These are phyloP conservation scores for Termitomyces heimii DNA, from an alignment of 768 basidiomycete species.

Conservation along the genomic window DNA sequence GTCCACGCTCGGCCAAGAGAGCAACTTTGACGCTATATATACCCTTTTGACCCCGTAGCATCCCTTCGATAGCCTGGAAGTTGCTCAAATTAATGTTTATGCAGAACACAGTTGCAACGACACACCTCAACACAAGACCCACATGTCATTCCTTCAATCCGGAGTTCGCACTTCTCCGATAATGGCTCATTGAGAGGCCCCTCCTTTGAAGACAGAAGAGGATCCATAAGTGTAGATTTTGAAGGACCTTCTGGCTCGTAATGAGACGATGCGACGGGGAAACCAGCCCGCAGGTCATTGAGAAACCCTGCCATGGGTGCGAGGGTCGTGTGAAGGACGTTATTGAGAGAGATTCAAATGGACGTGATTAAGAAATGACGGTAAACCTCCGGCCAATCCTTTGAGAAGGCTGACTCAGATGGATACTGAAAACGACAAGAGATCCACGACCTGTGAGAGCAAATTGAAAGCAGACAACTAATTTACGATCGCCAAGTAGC, in stretches of 20 bases:
- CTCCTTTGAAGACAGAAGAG: conserved; percentile 13
- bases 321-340: not conserved
- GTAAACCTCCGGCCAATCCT: not conserved
- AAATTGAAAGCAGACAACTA: not conserved
- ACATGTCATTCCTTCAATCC: conserved; percentile 90
- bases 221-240: not conserved
- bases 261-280: conserved; percentile 6
- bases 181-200: conserved; percentile 17
- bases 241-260: conserved; percentile 9
- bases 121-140: conserved; percentile 83
- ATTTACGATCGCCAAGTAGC: not conserved
- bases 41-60: conserved; percentile 80
- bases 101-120: not conserved
- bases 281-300: conserved; percentile 15
- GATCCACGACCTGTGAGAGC: not conserved
- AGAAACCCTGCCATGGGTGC: conserved; percentile 11
- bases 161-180: conserved; percentile 63
- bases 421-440: not conserved
- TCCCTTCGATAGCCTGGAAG: conserved; percentile 73
- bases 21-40: conserved; percentile 92
- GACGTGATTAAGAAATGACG: not conserved
- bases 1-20: conserved; percentile 89
- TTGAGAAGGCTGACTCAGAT: not conserved
- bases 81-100: not conserved
- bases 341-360: not conserved